phyloP scores from a whole-genome alignment of 2,329 filamentous ascomycete genomes.

The Leptographium wingfieldii region DNA sequence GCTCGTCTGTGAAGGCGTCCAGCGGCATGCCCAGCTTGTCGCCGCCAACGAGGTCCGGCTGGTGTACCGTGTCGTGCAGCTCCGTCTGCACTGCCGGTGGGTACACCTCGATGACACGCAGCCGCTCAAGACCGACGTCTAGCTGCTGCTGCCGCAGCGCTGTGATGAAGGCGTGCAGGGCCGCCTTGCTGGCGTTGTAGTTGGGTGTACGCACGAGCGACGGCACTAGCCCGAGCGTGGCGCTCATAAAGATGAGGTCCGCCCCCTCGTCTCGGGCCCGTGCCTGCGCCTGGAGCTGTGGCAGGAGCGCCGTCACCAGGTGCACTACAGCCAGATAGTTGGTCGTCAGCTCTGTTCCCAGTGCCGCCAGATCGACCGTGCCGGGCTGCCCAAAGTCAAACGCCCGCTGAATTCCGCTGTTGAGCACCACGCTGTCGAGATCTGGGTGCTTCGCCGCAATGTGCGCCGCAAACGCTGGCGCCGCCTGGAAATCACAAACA shows the following conservation, averaged over 20 bases:
- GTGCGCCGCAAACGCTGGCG: slow-evolving; percentile 20
- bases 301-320: slow-evolving; percentile 31
- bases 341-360: slow-evolving; percentile 28
- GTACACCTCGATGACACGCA: slow-evolving; percentile 29
- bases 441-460: slow-evolving; percentile 27
- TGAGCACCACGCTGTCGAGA: slow-evolving; percentile 37
- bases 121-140: slow-evolving; percentile 19
- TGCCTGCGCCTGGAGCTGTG: slow-evolving; percentile 21
- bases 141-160: slow-evolving; percentile 32
- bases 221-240: slow-evolving; percentile 25
- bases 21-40: slow-evolving; percentile 35
- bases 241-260: slow-evolving; percentile 17
- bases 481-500: slow-evolving; percentile 24
- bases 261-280: background rate
- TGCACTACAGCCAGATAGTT: slow-evolving; percentile 33
- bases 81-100: slow-evolving; percentile 30
- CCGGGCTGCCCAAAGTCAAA: slow-evolving; percentile 30
- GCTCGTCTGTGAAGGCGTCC: slow-evolving; percentile 26
- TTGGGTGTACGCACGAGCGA: slow-evolving; percentile 27
- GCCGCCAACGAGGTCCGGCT: slow-evolving; percentile 28
- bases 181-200: slow-evolving; percentile 37
- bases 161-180: slow-evolving; percentile 30
- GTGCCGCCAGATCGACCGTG: slow-evolving; percentile 23
- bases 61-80: slow-evolving; percentile 26
- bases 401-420: slow-evolving; percentile 33